Conservation (phyloP, 164 flowering plant genomes). For the Stephania japonica region DNA sequence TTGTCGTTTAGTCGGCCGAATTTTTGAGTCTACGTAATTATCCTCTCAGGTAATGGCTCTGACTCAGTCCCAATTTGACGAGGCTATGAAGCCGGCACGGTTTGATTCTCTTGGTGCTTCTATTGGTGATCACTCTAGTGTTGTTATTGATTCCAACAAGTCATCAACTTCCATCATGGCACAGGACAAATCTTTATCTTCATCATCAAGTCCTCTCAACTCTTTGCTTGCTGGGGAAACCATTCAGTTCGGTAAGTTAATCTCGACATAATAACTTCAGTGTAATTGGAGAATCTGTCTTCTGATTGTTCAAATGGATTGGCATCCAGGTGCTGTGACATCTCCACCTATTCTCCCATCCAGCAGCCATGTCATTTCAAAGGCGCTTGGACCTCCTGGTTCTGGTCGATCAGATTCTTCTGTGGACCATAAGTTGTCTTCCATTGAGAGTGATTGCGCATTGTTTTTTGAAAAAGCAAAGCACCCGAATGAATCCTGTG, state of each 20-base stretch:
- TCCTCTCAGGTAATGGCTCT: slow-evolving; percentile 64
- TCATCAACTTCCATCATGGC: slow-evolving; percentile 49
- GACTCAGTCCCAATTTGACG: slow-evolving; percentile 82
- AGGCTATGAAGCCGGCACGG: slow-evolving; percentile 74
- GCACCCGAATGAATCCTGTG: slow-evolving; percentile 41
- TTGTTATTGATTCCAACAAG: slow-evolving; percentile 39
- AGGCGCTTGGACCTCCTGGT: slow-evolving; percentile 56
- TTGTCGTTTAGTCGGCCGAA: not conserved
- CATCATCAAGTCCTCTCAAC: slow-evolving; percentile 62
- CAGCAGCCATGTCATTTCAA: slow-evolving; percentile 46
- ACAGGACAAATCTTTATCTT: slow-evolving; percentile 60
- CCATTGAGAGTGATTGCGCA: slow-evolving; percentile 37
- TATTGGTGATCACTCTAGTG: slow-evolving; percentile 40
- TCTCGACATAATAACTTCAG: not conserved
- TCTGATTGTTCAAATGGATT: slow-evolving; percentile 3
- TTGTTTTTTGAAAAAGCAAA: slow-evolving; percentile 60
- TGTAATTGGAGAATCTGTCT: not conserved
- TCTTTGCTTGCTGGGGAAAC: slow-evolving; percentile 94
- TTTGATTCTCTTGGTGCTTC: slow-evolving; percentile 45
- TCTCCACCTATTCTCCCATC: slow-evolving; percentile 78
- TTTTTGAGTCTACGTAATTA: slow-evolving; percentile 4
- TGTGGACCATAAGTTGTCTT: slow-evolving; percentile 38
- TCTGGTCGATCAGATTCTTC: slow-evolving; percentile 43
- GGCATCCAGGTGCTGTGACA: slow-evolving; percentile 80
- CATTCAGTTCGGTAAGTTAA: slow-evolving; percentile 79